Evolutionary conservation across 2,329 filamentous ascomycete species (phyloP).

Genomic region (Colletotrichum filicis): DNA sequence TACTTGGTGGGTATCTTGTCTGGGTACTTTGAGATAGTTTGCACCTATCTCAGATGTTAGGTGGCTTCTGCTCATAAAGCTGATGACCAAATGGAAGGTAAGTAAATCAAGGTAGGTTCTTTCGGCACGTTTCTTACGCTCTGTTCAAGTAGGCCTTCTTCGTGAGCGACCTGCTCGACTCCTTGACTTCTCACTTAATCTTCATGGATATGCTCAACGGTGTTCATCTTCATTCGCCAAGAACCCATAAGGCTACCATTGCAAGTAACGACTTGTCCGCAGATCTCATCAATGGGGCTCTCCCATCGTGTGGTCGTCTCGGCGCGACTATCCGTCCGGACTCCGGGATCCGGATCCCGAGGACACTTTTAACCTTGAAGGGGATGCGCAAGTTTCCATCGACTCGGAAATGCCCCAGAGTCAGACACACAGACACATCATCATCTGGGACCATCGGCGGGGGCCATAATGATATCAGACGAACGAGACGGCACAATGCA

Average conservation of each 20-base stretch:
- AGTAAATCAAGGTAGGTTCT: too few relatives aligned
- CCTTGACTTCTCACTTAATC: neutral
- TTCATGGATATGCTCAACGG: neutral
- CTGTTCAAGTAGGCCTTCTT: neutral
- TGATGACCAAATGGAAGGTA: neutral
- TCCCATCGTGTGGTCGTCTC: neutral
- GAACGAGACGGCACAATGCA: neutral
- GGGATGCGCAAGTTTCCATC: neutral
- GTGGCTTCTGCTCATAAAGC: neutral
- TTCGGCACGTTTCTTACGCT: neutral
- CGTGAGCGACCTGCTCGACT: neutral
- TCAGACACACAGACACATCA: neutral
- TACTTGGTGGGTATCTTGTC: too few relatives aligned
- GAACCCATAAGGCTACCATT: neutral
- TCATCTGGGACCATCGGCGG: neutral
- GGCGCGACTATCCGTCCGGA: neutral
- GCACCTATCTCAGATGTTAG: neutral
- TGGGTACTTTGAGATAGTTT: neutral
- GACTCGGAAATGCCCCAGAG: neutral
- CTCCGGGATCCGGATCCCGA: neutral
- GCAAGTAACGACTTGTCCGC: neutral
- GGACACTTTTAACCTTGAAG: neutral
- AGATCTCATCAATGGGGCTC: neutral
- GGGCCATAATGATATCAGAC: neutral
- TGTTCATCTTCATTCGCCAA: neutral